A percentile compares a stretch with the other conserved stretches of the same genome.
Conservation (phyloP, 768 basidiomycete species). For the Scleroderma citrinum region DNA sequence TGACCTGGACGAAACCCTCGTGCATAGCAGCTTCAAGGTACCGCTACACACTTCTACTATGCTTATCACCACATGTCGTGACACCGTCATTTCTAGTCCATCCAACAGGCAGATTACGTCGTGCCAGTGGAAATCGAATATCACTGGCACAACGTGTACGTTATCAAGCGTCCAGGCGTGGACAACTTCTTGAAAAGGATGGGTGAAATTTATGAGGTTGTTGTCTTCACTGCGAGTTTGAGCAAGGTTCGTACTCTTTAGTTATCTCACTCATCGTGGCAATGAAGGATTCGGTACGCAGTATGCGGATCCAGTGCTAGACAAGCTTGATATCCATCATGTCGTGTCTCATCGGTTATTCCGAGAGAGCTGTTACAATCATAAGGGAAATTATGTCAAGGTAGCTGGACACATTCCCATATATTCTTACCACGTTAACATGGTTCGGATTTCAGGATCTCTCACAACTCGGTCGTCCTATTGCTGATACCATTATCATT, state of each 20-base stretch:
- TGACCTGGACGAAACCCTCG: conserved; percentile 94
- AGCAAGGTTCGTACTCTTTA: conserved; percentile 68
- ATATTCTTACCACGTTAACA: background rate
- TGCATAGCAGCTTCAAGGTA: conserved; percentile 98
- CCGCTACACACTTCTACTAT: conserved; percentile 6
- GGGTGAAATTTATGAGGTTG: conserved; percentile 98
- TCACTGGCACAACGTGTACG: conserved; percentile 98
- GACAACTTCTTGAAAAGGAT: conserved; percentile 96
- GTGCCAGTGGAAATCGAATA: conserved; percentile 99
- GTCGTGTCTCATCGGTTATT: conserved; percentile 94
- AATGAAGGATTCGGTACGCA: conserved; percentile 27
- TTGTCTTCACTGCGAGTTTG: conserved; percentile 95
- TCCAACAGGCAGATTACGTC: conserved; percentile 93
- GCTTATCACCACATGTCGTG: conserved; percentile 4
- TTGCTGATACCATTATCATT: conserved; percentile 92
- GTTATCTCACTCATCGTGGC: background rate
- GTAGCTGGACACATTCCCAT: conserved; percentile 35
- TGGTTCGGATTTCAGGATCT: conserved; percentile 74
- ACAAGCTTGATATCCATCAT: conserved; percentile 89
- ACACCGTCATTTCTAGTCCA: conserved; percentile 51
- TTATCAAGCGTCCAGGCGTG: conserved; percentile 97
- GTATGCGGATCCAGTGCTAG: conserved; percentile 98
- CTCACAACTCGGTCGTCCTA: conserved; percentile 93
- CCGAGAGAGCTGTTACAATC: conserved; percentile 98
- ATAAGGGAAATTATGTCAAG: conserved; percentile 99